A percentile compares a stretch with the other conserved stretches of the same genome.
phyloP scores from a whole-genome alignment of 306 rosid species.

The Prunus persica region DNA sequence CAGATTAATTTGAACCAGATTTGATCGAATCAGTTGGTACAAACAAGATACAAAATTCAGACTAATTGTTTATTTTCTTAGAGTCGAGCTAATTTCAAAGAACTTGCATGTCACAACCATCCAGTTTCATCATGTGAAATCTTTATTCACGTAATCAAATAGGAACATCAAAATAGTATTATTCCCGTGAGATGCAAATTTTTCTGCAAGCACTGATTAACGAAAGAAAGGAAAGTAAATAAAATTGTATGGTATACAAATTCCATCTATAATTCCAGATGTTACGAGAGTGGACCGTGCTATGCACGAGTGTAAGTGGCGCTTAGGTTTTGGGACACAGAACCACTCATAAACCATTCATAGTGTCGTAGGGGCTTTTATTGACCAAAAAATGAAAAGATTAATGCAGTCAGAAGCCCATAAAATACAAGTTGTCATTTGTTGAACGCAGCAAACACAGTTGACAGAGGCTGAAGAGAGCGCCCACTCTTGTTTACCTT shows the following conservation, averaged over 20 bases:
- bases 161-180: too few relatives aligned
- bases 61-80: too few relatives aligned
- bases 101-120: too few relatives aligned
- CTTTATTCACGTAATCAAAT: rapidly evolving
- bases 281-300: not conserved
- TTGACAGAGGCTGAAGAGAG: not conserved
- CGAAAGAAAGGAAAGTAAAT: too few relatives aligned
- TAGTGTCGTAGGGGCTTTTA: not conserved
- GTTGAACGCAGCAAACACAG: not conserved
- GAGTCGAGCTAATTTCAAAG: too few relatives aligned
- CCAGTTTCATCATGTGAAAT: too few relatives aligned
- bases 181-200: too few relatives aligned
- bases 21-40: too few relatives aligned
- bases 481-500: constrained; percentile 8
- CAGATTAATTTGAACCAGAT: too few relatives aligned
- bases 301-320: not conserved
- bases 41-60: not conserved
- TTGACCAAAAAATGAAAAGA: too few relatives aligned
- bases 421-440: not conserved
- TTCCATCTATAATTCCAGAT: not conserved
- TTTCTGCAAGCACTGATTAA: too few relatives aligned
- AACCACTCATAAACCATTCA: not conserved
- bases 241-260: not conserved
- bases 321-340: not conserved
- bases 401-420: not conserved